A percentile compares a stretch with the other conserved stretches of the same genome.
These are phyloP conservation scores for Boletus eberwhitei DNA, from an alignment of 768 basidiomycete species.

Conservation along the genomic window DNA sequence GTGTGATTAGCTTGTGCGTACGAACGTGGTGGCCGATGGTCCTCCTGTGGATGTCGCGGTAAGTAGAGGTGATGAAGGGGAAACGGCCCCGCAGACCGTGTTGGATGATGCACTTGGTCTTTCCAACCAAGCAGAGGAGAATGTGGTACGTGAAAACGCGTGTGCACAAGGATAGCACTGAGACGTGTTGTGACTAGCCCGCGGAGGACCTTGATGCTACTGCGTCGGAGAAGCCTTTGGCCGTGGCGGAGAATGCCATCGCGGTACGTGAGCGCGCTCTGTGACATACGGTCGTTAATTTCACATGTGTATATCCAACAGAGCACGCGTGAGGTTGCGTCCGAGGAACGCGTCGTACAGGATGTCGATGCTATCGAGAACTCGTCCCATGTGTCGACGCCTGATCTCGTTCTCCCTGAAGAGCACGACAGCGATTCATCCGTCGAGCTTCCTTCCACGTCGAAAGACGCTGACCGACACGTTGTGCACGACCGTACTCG, in stretches of 20 bases:
- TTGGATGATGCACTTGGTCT: not conserved
- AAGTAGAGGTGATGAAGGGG: too few relatives aligned
- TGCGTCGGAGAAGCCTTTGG: not conserved
- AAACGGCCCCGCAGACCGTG: too few relatives aligned
- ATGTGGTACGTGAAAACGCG: not conserved
- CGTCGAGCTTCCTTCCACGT: not conserved
- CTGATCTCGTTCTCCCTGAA: constrained; percentile 20
- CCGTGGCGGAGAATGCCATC: not conserved
- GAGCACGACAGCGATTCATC: not conserved
- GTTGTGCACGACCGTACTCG: not conserved
- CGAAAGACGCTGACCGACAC: not conserved
- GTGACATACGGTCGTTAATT: not conserved
- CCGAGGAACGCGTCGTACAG: not conserved
- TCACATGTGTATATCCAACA: not conserved
- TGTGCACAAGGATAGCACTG: not conserved
- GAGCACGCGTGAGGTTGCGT: not conserved
- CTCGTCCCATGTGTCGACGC: not conserved
- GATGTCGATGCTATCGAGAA: not conserved
- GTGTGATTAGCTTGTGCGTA: not conserved
- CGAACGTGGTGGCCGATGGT: not conserved
- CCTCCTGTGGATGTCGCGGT: not conserved
- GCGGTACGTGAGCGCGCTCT: constrained; percentile 1
- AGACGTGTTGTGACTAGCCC: not conserved
- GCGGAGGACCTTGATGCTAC: too few relatives aligned
- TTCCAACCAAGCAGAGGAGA: not conserved